Percentiles rank a stretch among this genome's conserved stretches.
phyloP scores from a whole-genome alignment of 352 stramenopile species.

The Blastocystis hominis region DNA sequence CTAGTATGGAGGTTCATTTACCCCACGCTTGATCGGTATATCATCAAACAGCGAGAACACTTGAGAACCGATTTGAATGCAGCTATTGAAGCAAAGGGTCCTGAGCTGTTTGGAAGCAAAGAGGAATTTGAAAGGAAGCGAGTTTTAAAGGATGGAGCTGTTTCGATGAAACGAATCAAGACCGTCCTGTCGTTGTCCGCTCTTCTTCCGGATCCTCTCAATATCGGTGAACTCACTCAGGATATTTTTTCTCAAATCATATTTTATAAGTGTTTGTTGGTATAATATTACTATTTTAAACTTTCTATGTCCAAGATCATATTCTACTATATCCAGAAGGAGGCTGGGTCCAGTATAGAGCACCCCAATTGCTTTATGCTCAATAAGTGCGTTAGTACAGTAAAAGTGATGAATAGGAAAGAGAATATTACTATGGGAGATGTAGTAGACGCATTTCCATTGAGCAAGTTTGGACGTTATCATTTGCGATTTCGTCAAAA shows the following conservation, averaged over 20 bases:
- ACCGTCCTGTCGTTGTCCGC: background rate
- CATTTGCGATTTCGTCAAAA: slow-evolving; percentile 24
- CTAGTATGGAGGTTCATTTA: background rate
- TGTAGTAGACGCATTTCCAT: slow-evolving; percentile 18
- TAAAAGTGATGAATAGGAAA: background rate
- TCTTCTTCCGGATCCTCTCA: slow-evolving; percentile 1
- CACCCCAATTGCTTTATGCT: slow-evolving; percentile 39
- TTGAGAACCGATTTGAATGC: slow-evolving; percentile 11
- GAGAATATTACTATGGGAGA: slow-evolving; percentile 38
- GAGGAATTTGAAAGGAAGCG: slow-evolving; percentile 50
- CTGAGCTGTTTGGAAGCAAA: slow-evolving; percentile 16
- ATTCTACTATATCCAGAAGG: slow-evolving; percentile 56
- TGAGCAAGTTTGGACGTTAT: slow-evolving; percentile 40
- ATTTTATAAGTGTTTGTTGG: slow-evolving; percentile 9
- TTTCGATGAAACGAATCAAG: slow-evolving; percentile 37
- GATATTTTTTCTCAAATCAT: slow-evolving; percentile 46
- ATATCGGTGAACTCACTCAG: background rate
- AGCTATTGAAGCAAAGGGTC: slow-evolving; percentile 36
- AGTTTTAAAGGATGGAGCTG: slow-evolving; percentile 39
- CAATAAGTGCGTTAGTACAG: background rate
- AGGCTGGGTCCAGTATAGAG: background rate
- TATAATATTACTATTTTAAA: background rate
- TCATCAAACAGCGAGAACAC: slow-evolving; percentile 39
- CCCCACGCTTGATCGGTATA: background rate
- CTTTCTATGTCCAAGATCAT: background rate